These are phyloP conservation scores for Xylariaceae sp. DNA, from an alignment of 2,329 filamentous ascomycete genomes.

Conservation along the genomic window DNA sequence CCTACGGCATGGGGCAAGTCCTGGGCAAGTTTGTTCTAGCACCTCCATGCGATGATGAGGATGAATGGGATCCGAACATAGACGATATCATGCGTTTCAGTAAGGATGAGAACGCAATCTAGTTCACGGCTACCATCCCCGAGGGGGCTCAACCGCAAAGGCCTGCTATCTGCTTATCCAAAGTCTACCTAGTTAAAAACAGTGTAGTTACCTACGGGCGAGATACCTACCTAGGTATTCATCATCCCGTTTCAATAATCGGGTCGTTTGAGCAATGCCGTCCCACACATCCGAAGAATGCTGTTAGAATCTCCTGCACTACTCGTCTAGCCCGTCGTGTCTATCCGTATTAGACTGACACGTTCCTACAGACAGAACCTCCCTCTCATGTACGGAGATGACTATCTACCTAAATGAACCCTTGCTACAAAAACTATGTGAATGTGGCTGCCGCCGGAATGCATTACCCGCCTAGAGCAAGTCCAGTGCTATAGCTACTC, in stretches of 20 bases:
- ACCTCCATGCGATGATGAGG: conserved; percentile 55
- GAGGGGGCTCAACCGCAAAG: neutral
- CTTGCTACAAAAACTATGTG: neutral
- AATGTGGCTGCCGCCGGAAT: no score
- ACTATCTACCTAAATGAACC: neutral
- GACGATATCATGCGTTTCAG: conserved; percentile 31
- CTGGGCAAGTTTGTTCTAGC: conserved; percentile 59
- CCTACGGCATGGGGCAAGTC: conserved; percentile 60
- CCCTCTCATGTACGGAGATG: neutral
- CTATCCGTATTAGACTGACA: neutral
- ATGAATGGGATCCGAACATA: conserved; percentile 49
- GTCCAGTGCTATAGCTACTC: no score
- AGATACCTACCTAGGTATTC: no score
- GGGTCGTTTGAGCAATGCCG: neutral
- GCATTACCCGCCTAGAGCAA: neutral
- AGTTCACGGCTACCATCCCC: neutral
- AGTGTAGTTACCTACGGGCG: neutral
- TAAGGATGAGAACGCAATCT: conserved; percentile 8
- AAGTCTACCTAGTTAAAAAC: no score
- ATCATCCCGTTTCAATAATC: neutral
- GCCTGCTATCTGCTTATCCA: neutral
- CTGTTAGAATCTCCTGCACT: neutral
- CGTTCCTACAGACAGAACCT: neutral
- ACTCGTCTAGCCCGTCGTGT: neutral
- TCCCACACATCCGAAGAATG: neutral